Conservation (phyloP, 164 flowering plant genomes). For the Nymphaea thermarum region DNA sequence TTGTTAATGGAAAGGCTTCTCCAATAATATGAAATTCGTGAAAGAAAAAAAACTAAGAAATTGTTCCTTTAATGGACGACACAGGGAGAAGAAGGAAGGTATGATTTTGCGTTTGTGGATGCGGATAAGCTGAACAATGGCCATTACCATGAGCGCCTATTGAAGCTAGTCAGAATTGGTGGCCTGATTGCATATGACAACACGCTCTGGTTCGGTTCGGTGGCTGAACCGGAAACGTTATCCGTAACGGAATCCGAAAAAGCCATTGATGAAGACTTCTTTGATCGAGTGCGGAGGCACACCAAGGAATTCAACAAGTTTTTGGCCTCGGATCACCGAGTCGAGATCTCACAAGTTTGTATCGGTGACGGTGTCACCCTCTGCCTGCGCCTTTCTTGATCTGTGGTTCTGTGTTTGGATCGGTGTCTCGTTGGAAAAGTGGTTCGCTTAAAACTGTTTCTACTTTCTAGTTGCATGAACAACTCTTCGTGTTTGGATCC, state of each 20-base stretch:
- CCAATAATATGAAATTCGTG: no score
- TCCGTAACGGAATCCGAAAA: neutral
- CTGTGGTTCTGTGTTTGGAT: no score
- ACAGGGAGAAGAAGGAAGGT: slow-evolving; percentile 5
- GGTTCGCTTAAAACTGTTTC: no score
- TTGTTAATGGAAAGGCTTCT: no score
- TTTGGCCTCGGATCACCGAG: slow-evolving; percentile 11
- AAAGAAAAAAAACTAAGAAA: no score
- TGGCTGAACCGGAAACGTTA: neutral
- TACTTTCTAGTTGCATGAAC: no score
- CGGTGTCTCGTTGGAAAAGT: no score
- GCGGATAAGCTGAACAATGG: slow-evolving; percentile 13
- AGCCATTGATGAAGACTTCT: no score
- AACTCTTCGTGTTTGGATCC: no score
- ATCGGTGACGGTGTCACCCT: slow-evolving; percentile 15
- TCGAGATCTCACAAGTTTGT: slow-evolving; percentile 11
- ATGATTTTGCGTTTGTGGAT: slow-evolving; percentile 15
- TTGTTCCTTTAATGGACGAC: neutral
- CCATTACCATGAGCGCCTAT: slow-evolving; percentile 11
- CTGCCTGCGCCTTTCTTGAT: slow-evolving; percentile 7
- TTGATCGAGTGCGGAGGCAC: neutral
- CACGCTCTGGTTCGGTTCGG: slow-evolving; percentile 14
- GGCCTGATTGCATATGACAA: slow-evolving; percentile 16
- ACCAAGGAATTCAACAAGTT: slow-evolving; percentile 6
- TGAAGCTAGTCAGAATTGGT: slow-evolving; percentile 15